A percentile compares a stretch with the other conserved stretches of the same genome.
These are phyloP conservation scores for Apiotrichum montevideense DNA, from an alignment of 1,284 basidiomycete genomes.

Conservation along the genomic window DNA sequence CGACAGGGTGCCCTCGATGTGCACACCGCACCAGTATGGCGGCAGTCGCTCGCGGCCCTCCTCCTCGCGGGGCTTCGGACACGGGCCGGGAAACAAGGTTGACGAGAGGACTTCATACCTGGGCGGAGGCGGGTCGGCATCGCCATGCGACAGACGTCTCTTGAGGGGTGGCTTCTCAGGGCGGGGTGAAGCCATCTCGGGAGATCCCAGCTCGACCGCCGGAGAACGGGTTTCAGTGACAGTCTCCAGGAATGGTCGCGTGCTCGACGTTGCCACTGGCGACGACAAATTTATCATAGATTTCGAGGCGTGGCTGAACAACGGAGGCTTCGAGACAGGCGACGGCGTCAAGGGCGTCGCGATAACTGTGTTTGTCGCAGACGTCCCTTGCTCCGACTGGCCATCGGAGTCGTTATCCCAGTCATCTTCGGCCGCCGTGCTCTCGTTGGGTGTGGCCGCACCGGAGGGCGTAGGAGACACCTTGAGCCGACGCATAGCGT, in stretches of 20 bases:
- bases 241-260: slow-evolving; percentile 19
- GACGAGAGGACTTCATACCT: slow-evolving; percentile 34
- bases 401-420: slow-evolving; percentile 1
- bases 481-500: too few relatives aligned
- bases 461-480: too few relatives aligned
- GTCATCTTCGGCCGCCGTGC: background rate
- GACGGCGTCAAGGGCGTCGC: slow-evolving; percentile 1
- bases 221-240: slow-evolving; percentile 7
- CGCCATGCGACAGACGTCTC: slow-evolving; percentile 48
- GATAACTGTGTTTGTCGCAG: slow-evolving; percentile 7
- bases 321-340: slow-evolving; percentile 45
- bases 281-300: slow-evolving; percentile 53
- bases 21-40: slow-evolving; percentile 67
- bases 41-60: slow-evolving; percentile 82
- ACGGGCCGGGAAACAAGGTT: background rate
- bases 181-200: too few relatives aligned
- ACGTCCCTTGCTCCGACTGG: background rate
- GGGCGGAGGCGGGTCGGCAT: slow-evolving; percentile 43
- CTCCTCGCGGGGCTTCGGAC: slow-evolving; percentile 51
- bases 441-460: background rate
- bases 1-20: slow-evolving; percentile 76
- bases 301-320: slow-evolving; percentile 60
- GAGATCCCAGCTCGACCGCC: background rate
- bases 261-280: background rate
- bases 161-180: slow-evolving; percentile 24